Percentiles rank a stretch among this genome's conserved stretches.
Conservation (phyloP, 169 alveolate species). For the Toxoplasma gondii region DNA sequence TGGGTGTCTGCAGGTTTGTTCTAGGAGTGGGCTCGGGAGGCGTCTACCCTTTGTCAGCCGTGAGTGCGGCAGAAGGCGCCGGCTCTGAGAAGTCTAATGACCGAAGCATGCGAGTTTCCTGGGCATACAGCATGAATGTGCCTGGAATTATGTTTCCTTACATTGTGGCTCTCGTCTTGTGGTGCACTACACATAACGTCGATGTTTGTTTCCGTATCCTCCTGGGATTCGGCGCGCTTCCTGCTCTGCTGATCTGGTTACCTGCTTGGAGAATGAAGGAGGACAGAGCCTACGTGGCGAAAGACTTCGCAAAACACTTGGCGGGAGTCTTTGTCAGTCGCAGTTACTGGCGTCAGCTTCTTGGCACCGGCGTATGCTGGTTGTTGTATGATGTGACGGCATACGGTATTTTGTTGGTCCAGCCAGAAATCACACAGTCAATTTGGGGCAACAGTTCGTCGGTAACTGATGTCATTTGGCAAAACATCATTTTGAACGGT, state of each 20-base stretch:
- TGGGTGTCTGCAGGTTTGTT: constrained; percentile 50
- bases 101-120: constrained; percentile 56
- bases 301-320: constrained; percentile 24
- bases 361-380: constrained; percentile 67
- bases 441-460: constrained; percentile 40
- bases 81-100: constrained; percentile 9
- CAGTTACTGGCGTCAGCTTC: constrained; percentile 42
- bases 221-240: constrained; percentile 54
- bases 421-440: constrained; percentile 62
- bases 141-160: constrained; percentile 59
- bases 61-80: constrained; percentile 59
- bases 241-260: constrained; percentile 54
- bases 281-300: background rate
- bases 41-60: constrained; percentile 58
- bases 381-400: constrained; percentile 63
- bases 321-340: constrained; percentile 27
- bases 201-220: constrained; percentile 45
- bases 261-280: constrained; percentile 58
- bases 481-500: constrained; percentile 47
- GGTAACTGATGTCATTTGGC: constrained; percentile 29
- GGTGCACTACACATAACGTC: background rate
- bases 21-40: constrained; percentile 63
- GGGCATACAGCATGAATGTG: constrained; percentile 61
- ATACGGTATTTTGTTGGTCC: constrained; percentile 54
- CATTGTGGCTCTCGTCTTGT: constrained; percentile 20